phyloP scores from a whole-genome alignment of 1,284 basidiomycete species.

The Tilletia indica region DNA sequence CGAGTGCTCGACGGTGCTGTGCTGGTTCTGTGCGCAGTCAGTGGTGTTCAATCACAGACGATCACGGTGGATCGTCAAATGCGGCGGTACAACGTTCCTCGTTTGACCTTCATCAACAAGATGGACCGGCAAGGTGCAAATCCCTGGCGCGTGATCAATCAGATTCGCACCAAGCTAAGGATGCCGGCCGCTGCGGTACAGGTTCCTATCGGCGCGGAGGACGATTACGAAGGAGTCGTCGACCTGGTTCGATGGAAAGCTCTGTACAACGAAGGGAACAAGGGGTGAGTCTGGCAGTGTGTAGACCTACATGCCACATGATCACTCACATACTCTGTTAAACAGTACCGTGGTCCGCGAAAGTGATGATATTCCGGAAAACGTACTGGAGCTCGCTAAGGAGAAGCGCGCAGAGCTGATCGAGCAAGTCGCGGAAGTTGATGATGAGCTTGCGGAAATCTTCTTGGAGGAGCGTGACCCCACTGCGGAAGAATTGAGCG shows the following conservation, averaged over 20 bases:
- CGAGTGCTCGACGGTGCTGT: slow-evolving; percentile 96
- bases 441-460: slow-evolving; percentile 88
- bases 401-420: slow-evolving; percentile 71
- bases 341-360: slow-evolving; percentile 74
- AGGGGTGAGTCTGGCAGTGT: slow-evolving; percentile 67
- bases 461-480: slow-evolving; percentile 69
- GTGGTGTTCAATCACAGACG: slow-evolving; percentile 96
- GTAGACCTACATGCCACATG: not conserved
- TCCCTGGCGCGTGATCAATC: slow-evolving; percentile 89
- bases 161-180: slow-evolving; percentile 86
- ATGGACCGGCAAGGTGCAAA: slow-evolving; percentile 99
- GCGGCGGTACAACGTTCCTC: slow-evolving; percentile 88
- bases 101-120: slow-evolving; percentile 97
- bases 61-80: slow-evolving; percentile 99
- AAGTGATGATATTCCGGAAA: slow-evolving; percentile 81
- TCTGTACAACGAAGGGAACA: slow-evolving; percentile 89
- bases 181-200: slow-evolving; percentile 94
- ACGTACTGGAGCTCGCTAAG: slow-evolving; percentile 59
- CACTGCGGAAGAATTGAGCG: slow-evolving; percentile 67
- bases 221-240: slow-evolving; percentile 82
- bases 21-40: slow-evolving; percentile 91
- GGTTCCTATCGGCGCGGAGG: slow-evolving; percentile 89
- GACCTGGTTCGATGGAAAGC: slow-evolving; percentile 94
- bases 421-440: slow-evolving; percentile 92
- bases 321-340: not conserved